Evolutionary conservation across 768 basidiomycete species (phyloP).

Genomic region (Leccinum incarnatum): DNA sequence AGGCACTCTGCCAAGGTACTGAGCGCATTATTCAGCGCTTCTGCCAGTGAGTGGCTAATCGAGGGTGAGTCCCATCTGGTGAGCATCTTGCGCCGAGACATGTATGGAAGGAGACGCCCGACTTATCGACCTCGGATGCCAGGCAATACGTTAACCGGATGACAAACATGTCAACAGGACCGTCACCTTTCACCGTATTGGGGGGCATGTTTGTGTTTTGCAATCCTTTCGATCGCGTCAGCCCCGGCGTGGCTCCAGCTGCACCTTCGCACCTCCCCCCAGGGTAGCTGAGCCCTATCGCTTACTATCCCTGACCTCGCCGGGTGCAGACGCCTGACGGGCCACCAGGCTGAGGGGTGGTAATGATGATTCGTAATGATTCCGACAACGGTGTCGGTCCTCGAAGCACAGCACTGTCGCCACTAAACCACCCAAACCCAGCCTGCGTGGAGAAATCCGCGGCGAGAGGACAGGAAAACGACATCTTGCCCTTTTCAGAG

Average conservation of each 20-base stretch:
- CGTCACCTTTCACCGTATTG: background rate
- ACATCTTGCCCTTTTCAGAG: slow-evolving; percentile 5
- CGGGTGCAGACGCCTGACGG: background rate
- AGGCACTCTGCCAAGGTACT: slow-evolving; percentile 15
- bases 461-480: background rate
- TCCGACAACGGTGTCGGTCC: background rate
- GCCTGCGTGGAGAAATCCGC: background rate
- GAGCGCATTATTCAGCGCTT: slow-evolving; percentile 4
- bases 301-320: background rate
- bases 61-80: slow-evolving; percentile 10
- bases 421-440: slow-evolving; percentile 1
- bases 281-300: background rate
- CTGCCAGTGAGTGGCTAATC: slow-evolving; percentile 9
- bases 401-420: slow-evolving; percentile 1
- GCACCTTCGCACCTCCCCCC: background rate
- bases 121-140: background rate
- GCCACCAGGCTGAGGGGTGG: background rate
- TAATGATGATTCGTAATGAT: too few relatives aligned
- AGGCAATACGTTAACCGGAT: slow-evolving; percentile 2
- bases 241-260: background rate
- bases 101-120: slow-evolving; percentile 17
- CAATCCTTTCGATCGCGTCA: background rate
- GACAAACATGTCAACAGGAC: slow-evolving; percentile 9
- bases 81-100: slow-evolving; percentile 13
- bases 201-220: background rate